Base-by-base conservation (phyloP, 2,329 filamentous ascomycete species). In the Fusarium circinatum region DNA sequence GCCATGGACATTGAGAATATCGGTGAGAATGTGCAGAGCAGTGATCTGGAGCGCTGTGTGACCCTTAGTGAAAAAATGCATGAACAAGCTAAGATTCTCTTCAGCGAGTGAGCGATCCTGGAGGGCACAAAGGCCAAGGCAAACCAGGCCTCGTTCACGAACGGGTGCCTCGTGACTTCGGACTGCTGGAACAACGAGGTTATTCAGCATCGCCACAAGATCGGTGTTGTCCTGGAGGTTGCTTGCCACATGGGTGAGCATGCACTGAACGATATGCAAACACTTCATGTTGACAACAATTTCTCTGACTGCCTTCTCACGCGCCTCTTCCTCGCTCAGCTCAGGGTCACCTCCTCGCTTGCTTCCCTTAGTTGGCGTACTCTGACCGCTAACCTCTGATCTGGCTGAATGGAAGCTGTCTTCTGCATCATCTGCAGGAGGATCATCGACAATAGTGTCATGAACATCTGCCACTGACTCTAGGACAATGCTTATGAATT, bases 261-360 rank as follows among this genome's bases (percentile, higher is more conserved):
- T 98, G 86, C 95, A 98, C 82, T 98, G 94, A 32, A 97, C 95
- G 75, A 99, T 98, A 80, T 98, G 94, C 70, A 99, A 88, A 82
- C 96, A 98, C 84, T 98, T 98, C 90, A 98, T 95, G 85, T 98
- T 98, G 81, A 98, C 93, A 86, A 98, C 91, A 79, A 98, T 96
- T 83, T 98, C 95, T 74, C 90, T 92, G 75, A 98, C 90, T 3
- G 93, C 94, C 84, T 95, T 97, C 52, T 89, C 88, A 75, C 90
- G 87, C 15, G 90, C 89, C 71, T 92, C 90, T 75, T 93, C 92
- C 64, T 92, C 90, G 57, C 85, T 89, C 65, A 89, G 76, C 62
- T 86, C 86, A 22, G 81, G 76, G 18, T 80, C 82, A 54, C 82
- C 84, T 18, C 79, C 79, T 38, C 82, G 82, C 76, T 85, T 86